phyloP scores from a whole-genome alignment of 1,139 yeast species.

The Chernovozyma aurita region DNA sequence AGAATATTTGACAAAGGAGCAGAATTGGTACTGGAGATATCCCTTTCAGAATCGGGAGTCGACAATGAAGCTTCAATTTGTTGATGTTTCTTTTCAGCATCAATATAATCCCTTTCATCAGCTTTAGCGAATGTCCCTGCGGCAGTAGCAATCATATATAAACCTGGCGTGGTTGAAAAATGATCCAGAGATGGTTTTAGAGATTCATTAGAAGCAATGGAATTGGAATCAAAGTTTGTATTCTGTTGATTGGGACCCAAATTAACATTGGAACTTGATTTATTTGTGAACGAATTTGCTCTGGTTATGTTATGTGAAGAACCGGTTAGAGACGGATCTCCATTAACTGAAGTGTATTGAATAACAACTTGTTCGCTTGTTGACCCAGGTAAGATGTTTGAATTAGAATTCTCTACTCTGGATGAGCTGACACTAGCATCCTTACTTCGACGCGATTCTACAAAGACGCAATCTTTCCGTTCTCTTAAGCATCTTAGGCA shows the following conservation, averaged over 20 bases:
- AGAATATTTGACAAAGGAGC: slow-evolving; percentile 1
- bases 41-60: background rate
- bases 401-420: background rate
- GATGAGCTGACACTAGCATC: background rate
- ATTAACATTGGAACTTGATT: background rate
- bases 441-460: slow-evolving; percentile 60
- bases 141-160: slow-evolving; percentile 68
- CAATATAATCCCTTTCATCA: slow-evolving; percentile 62
- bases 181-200: slow-evolving; percentile 9
- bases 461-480: slow-evolving; percentile 74
- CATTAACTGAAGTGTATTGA: background rate
- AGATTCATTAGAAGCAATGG: background rate
- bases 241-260: background rate
- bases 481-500: slow-evolving; percentile 84
- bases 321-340: background rate
- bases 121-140: slow-evolving; percentile 71
- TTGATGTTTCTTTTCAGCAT: slow-evolving; percentile 55
- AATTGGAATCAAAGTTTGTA: background rate
- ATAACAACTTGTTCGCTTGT: background rate
- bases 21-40: background rate
- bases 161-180: slow-evolving; percentile 53
- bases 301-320: background rate
- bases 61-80: slow-evolving; percentile 29
- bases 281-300: background rate
- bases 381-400: background rate